Evolutionary conservation across 139 green algal genomes (phyloP), one percentile per base, ranked within the genome.

Genomic region (Tetraselmis striata): DNA sequence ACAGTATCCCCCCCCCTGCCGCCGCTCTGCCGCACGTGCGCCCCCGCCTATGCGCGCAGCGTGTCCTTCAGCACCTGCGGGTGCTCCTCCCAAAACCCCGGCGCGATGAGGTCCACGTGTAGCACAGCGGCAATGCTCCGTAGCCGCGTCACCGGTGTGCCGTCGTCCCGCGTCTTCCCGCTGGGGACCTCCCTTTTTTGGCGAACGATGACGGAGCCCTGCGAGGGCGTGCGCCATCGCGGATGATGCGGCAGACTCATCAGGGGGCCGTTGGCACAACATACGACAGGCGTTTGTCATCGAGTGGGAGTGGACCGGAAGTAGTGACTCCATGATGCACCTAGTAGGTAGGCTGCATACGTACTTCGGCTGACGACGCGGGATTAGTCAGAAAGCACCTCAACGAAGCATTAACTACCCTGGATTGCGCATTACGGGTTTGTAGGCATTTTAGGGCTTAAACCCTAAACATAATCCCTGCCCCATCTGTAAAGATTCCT

Each of bases 71-170:
- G 85, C 1, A 98, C 31, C 2, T 95, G 30, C 0, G 87, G 85
- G 78, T 95, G 77, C 29, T 88, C 67, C 22, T 90, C 2, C 95
- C 95, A 98, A 74, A 98, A 98, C 0, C 76, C 74, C 23, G 96
- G 85, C 27, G 83, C 31, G 27, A 98, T 98, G 80, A 98, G 95
- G 86, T 98, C 95, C 5, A 87, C 88, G 85, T 98, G 89, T 67
- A 92, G n/a, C 59, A 97, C 86, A 0, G 29, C 32, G 5, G 86
- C 84, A 59, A 84, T 59, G 2, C 23, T 75, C 27, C 81, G 79
- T 31, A 88, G 79, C 1, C 92, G 84, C 85, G 90, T 45, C 27
- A 94, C 86, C 0, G 81, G 79, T 5, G 77, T 85, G n/a, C 92
- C 95, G 59, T 94, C 89, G 18, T 86, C 84, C 30, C 32, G 59